Base-by-base conservation (phyloP, 1,284 basidiomycete genomes). In the Crepidotus sp. region DNA sequence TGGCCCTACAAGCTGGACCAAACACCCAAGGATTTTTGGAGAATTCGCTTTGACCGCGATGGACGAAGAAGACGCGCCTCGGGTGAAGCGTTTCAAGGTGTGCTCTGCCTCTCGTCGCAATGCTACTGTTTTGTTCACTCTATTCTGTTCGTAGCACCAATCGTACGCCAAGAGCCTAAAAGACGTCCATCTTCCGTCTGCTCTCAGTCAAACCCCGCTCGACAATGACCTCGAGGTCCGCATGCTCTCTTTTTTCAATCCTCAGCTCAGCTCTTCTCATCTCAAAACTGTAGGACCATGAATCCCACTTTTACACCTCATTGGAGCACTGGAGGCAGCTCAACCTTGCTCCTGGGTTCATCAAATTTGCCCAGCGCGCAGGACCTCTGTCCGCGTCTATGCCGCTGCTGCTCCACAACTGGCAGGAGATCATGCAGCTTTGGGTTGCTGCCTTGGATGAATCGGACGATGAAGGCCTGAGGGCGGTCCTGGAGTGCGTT, bases 331-430 rank as follows among this genome's bases (percentile, higher is more conserved):
- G 83, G 82, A 68, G 73, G 50, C 81, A 88, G 53, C 74, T 93
- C 41, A 91, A 88, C 60, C 75, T 94, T 21, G 74, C 86, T 0
- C 75, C 82, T 0, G 71, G 78, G 0, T 94, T 92, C 62, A 67
- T 89, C 46, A 63, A 70, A 15, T 87, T 92, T 52, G 76, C 82
- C 2, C 69, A 74, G 45, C 68, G 72, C 40, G 73, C 74, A 0
- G 69, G 75, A 29, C 65, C 73, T 0, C 66, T 92, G 19, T 80
- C 84, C 1, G 72, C 76, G 2, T 90, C 85, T 1, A 77, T 94
- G 68, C 81, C 90, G 0, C 67, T 92, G 36, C 75, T 91, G 2
- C 66, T 95, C 8, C 83, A 87, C 55, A 85, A 93, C 58, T 85
- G 85, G 73, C 67, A 68, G 42, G 71, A 81, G 11, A 71, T 93